Base-by-base conservation (phyloP, 495 filamentous ascomycete species). In the Podospora pseudopauciseta region DNA sequence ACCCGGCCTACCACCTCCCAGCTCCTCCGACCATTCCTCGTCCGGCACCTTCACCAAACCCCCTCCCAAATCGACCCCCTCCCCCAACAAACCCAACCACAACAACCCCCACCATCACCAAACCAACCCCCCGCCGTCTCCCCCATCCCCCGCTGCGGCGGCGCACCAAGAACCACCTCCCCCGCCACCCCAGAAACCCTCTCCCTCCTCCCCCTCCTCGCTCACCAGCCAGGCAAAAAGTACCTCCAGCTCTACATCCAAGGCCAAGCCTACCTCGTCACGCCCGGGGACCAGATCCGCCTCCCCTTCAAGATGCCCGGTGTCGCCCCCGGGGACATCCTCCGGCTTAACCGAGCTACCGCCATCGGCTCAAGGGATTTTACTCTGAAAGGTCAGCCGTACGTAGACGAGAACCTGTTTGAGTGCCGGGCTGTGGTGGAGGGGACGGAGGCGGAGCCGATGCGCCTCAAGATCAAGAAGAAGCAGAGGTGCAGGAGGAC, bases 261-360 rank as follows among this genome's bases (percentile, higher is more conserved):
- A 82, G 90, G 87, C 4, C 85, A 85, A 20, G 92, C 93, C 19
- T 99, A 97, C 86, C 92, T 98, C 5, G 86, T 98, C 69, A 98
- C 93, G 0, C 80, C 79, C 44, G 96, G 95, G 69, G 95, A 98
- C 77, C 85, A 84, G 54, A 71, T 99, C 2, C 92, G 92, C n/a
- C 87, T 99, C 56, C 96, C 95, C n/a, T 98, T 98, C 85, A 86
- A 86, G 70, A 93, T 98, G 90, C 89, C 90, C 28, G 88, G 86
- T 30, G 94, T 96, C 1, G 80, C 84, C 64, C 87, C 92, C 0
- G 95, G 95, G 0, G 93, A 97, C 74, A 78, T 92, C 49, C 81
- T 99, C 59, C 91, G 94, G 18, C 86, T 99, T 60, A 93, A 96
- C 79, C 87, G 92, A 26, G 95, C 92, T 20, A 86, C 84, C 6